These are phyloP conservation scores for Ballota nigra DNA, from an alignment of 257 asterid species.

Conservation along the genomic window DNA sequence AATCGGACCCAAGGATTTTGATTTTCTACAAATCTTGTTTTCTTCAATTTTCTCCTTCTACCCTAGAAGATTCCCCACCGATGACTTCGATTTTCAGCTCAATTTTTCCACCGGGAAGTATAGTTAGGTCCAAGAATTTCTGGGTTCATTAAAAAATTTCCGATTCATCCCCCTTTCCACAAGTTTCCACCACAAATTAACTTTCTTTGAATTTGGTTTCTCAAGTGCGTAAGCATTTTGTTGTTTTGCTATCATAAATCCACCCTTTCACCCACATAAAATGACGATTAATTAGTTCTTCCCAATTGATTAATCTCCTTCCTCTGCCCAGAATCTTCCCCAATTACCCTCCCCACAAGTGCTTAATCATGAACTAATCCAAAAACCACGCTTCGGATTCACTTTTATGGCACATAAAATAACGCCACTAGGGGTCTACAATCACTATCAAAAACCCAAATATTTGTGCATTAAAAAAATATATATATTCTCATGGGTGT, in stretches of 20 bases:
- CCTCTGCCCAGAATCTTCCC: slow-evolving; percentile 32
- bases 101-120: background rate
- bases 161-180: slow-evolving; percentile 17
- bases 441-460: slow-evolving; percentile 17
- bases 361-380: slow-evolving; percentile 11
- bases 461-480: background rate
- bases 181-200: slow-evolving; percentile 12
- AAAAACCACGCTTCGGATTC: slow-evolving; percentile 28
- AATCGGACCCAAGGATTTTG: slow-evolving; percentile 29
- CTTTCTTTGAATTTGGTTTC: slow-evolving; percentile 35
- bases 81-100: slow-evolving; percentile 25
- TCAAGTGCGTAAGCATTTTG: slow-evolving; percentile 31
- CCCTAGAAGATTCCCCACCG: slow-evolving; percentile 6
- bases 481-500: background rate
- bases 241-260: too few species aligned
- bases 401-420: slow-evolving; percentile 58
- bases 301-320: slow-evolving; percentile 32
- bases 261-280: slow-evolving; percentile 68
- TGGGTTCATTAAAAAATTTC: slow-evolving; percentile 19
- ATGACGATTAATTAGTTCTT: slow-evolving; percentile 56
- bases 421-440: slow-evolving; percentile 47
- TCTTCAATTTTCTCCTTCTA: slow-evolving; percentile 15
- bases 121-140: background rate
- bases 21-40: slow-evolving; percentile 26
- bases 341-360: slow-evolving; percentile 20